Conservation (phyloP, 208 protist genomes). For the Crithidia brevicula region DNA sequence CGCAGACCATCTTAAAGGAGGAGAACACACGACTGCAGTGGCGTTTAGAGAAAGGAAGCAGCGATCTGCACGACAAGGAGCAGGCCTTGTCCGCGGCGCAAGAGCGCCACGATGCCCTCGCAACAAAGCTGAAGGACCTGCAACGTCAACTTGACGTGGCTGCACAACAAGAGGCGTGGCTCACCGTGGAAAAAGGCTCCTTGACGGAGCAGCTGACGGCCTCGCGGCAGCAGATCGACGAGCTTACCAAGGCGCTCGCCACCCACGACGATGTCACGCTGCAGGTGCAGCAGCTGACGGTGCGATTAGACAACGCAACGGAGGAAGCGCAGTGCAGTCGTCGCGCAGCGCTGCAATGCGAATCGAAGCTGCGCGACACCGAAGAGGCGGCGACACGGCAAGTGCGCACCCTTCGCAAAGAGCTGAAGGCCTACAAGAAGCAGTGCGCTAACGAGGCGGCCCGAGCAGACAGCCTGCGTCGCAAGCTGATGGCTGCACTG, state of each 20-base stretch:
- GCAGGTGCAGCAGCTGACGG: conserved; percentile 55
- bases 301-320: conserved; percentile 51
- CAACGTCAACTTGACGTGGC: conserved; percentile 43
- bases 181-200: conserved; percentile 48
- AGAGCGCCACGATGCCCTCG: conserved; percentile 24
- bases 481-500: conserved; percentile 60
- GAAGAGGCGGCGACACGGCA: conserved; percentile 60
- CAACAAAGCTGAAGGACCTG: conserved; percentile 32
- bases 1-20: conserved; percentile 38
- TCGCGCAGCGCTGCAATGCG: conserved; percentile 34
- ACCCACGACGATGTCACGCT: conserved; percentile 39
- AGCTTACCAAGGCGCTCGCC: conserved; percentile 35
- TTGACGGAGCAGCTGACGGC: conserved; percentile 47
- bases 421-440: conserved; percentile 58
- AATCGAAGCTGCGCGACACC: conserved; percentile 42
- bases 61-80: conserved; percentile 36
- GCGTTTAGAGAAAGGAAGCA: conserved; percentile 39
- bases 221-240: conserved; percentile 50
- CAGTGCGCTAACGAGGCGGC: conserved; percentile 46
- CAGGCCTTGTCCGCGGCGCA: conserved; percentile 13
- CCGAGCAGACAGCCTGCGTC: conserved; percentile 57
- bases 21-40: conserved; percentile 48
- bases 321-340: conserved; percentile 54
- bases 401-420: conserved; percentile 42
- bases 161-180: conserved; percentile 69